Percentiles rank a stretch among this genome's conserved stretches.
Evolutionary conservation across 768 basidiomycete species (phyloP).

Genomic region (Boletales sp.): DNA sequence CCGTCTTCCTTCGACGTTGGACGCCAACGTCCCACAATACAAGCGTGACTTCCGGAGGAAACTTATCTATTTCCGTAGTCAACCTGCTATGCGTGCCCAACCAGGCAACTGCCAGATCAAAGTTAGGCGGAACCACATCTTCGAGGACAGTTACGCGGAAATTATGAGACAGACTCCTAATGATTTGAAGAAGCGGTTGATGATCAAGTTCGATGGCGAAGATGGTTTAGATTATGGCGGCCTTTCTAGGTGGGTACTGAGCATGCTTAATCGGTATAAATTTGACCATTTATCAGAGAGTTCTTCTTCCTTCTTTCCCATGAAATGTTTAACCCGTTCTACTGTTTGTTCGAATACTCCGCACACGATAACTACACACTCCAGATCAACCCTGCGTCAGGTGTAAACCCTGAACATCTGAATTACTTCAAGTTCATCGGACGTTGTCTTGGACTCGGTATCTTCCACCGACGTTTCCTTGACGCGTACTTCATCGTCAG

Average conservation of each 20-base stretch:
- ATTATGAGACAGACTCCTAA: conserved; percentile 99
- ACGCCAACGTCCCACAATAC: conserved; percentile 98
- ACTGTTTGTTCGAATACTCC: conserved; percentile 99
- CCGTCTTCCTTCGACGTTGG: conserved; percentile 89
- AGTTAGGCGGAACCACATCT: conserved; percentile 96
- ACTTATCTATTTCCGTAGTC: conserved; percentile 98
- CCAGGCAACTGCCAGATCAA: conserved; percentile 99
- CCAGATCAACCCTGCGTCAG: conserved; percentile 97
- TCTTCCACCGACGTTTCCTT: conserved; percentile 98
- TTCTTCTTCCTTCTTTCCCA: conserved; percentile 99
- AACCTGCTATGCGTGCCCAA: conserved; percentile 96
- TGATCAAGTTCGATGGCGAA: conserved; percentile 99
- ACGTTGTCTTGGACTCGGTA: conserved; percentile 89
- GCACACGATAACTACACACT: conserved; percentile 99
- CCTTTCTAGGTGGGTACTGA: conserved; percentile 71
- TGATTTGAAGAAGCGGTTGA: conserved; percentile 96
- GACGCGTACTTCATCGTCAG: conserved; percentile 99
- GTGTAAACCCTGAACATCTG: conserved; percentile 97
- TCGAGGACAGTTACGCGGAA: conserved; percentile 99
- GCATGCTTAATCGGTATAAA: background rate
- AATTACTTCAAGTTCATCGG: conserved; percentile 99
- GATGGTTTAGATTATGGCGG: conserved; percentile 99
- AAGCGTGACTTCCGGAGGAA: conserved; percentile 99
- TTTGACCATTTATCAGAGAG: conserved; percentile 56
- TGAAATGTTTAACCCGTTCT: conserved; percentile 99